Percentiles rank a stretch among this genome's conserved stretches.
These are phyloP conservation scores for Vararia minispora DNA, from an alignment of 768 basidiomycete genomes.

Conservation along the genomic window DNA sequence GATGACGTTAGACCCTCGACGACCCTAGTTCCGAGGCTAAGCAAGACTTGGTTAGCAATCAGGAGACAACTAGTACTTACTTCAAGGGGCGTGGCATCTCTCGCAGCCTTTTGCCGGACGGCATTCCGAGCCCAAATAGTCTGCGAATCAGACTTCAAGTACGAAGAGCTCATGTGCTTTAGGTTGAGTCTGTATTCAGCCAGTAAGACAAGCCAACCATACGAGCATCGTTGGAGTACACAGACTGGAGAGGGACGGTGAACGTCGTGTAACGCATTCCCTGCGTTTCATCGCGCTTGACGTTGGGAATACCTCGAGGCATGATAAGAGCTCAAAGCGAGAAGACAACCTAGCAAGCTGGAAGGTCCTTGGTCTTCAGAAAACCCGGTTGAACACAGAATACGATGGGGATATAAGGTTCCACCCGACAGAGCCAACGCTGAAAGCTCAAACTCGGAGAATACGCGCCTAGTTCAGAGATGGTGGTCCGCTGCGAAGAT, in stretches of 20 bases:
- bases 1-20: slow-evolving; percentile 69
- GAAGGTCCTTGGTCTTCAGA: too few relatives aligned
- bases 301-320: slow-evolving; percentile 78
- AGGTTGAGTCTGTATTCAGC: slow-evolving; percentile 49
- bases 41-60: too few relatives aligned
- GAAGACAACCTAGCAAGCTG: too few relatives aligned
- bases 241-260: slow-evolving; percentile 51
- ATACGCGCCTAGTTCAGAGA: too few relatives aligned
- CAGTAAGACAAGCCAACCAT: background rate
- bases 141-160: slow-evolving; percentile 68
- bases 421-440: too few relatives aligned
- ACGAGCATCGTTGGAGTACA: slow-evolving; percentile 11
- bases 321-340: too few relatives aligned
- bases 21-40: too few relatives aligned
- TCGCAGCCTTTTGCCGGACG: slow-evolving; percentile 18
- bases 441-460: too few relatives aligned
- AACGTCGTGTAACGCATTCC: slow-evolving; percentile 76
- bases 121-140: slow-evolving; percentile 65
- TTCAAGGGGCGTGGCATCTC: slow-evolving; percentile 15
- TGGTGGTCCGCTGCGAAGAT: too few relatives aligned
- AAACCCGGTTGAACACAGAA: too few relatives aligned
- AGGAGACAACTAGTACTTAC: slow-evolving; percentile 14
- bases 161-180: slow-evolving; percentile 68
- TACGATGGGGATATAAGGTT: too few relatives aligned
- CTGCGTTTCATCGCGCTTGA: slow-evolving; percentile 61